phyloP scores from a whole-genome alignment of 148 eudicot species.

The Mesembryanthemum crystallinum region DNA sequence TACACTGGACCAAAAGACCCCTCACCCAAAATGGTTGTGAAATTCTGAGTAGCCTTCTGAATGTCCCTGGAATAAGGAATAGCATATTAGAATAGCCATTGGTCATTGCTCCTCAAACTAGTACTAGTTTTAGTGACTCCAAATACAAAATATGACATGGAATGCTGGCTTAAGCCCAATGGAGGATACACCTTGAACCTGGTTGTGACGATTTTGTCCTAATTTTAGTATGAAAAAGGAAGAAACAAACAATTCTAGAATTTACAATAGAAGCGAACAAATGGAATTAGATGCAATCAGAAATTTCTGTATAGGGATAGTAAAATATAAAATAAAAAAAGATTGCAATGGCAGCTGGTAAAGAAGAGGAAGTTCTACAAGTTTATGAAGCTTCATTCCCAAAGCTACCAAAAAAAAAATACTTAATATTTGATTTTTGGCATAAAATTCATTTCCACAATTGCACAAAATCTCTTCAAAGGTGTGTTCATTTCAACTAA shows the following conservation, averaged over 20 bases:
- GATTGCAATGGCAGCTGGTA: neutral
- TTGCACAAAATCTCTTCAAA: too few species aligned
- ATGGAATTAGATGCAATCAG: neutral
- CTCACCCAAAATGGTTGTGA: constrained; percentile 82
- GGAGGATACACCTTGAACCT: neutral
- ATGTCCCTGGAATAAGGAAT: constrained; percentile 57
- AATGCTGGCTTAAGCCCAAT: neutral
- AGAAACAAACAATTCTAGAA: neutral
- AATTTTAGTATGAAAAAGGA: neutral
- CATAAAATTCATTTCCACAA: too few species aligned
- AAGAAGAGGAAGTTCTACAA: neutral
- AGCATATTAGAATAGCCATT: constrained; percentile 9
- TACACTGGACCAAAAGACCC: constrained; percentile 98
- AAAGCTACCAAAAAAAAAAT: neutral
- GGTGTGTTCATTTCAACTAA: too few species aligned
- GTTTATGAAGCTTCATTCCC: neutral
- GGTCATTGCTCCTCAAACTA: neutral
- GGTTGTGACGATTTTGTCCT: neutral
- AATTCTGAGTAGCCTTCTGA: constrained; percentile 87
- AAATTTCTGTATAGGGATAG: neutral
- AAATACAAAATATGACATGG: neutral
- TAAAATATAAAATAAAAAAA: neutral
- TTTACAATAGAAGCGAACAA: neutral
- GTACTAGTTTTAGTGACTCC: neutral
- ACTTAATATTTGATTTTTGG: neutral